Percentiles rank a stretch among this genome's conserved stretches.
phyloP scores from a whole-genome alignment of 805 yeast genomes.

The Teunomyces barrocoloradensis region DNA sequence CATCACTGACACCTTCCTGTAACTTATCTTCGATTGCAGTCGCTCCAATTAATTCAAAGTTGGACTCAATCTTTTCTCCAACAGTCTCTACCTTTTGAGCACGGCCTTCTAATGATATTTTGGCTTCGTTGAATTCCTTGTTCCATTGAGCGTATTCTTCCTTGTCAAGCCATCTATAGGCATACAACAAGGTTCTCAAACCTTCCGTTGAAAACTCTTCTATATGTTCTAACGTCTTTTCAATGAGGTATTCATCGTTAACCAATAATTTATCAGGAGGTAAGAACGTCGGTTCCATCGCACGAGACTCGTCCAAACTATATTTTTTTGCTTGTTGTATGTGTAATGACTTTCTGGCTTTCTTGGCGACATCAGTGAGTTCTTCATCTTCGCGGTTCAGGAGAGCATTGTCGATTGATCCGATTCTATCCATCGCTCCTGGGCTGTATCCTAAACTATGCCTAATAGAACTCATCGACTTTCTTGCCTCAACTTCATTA shows the following conservation, averaged over 20 bases:
- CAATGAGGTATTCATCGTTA: slow-evolving; percentile 76
- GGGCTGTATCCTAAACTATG: slow-evolving; percentile 17
- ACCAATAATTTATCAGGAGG: slow-evolving; percentile 55
- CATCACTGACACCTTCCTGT: slow-evolving; percentile 95
- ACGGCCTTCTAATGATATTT: slow-evolving; percentile 70
- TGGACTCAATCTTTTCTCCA: slow-evolving; percentile 70
- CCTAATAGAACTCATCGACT: slow-evolving; percentile 34
- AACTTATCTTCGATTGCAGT: slow-evolving; percentile 97
- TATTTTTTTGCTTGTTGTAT: slow-evolving; percentile 58
- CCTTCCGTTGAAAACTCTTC: slow-evolving; percentile 97
- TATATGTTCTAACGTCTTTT: slow-evolving; percentile 82
- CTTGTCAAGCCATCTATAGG: slow-evolving; percentile 66
- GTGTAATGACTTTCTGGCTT: slow-evolving; percentile 58
- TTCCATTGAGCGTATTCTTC: slow-evolving; percentile 67
- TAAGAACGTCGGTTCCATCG: slow-evolving; percentile 8
- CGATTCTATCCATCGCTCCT: slow-evolving; percentile 19
- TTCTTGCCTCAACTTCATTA: slow-evolving; percentile 27
- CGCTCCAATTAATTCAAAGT: slow-evolving; percentile 78
- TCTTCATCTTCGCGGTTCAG: slow-evolving; percentile 47
- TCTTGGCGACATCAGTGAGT: slow-evolving; percentile 49
- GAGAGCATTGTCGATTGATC: slow-evolving; percentile 52
- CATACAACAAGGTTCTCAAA: slow-evolving; percentile 81
- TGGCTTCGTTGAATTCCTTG: slow-evolving; percentile 65
- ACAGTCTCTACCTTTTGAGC: slow-evolving; percentile 61
- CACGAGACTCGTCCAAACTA: slow-evolving; percentile 24